Evolutionary conservation across 2,329 filamentous ascomycete species (phyloP).

Genomic region (Botryotinia globosa): DNA sequence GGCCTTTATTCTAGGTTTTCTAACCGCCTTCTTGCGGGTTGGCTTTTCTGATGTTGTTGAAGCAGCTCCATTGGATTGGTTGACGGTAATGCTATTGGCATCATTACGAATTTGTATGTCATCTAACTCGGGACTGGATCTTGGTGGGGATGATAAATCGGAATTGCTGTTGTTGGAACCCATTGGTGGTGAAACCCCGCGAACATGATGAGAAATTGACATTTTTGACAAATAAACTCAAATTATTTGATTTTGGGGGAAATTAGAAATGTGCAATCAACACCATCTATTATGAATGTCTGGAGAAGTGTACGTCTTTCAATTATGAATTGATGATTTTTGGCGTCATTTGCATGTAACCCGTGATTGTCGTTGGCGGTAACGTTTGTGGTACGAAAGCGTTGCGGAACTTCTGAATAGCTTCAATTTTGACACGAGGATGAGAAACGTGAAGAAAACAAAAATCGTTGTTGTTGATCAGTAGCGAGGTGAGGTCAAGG

Average conservation of each 20-base stretch:
- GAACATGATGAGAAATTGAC: constrained; percentile 18
- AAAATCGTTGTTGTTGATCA: constrained; percentile 18
- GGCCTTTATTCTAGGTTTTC: constrained; percentile 58
- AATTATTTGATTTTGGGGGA: background rate
- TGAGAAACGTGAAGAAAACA: too few relatives aligned
- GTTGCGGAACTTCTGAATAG: constrained; percentile 32
- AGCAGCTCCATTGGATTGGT: constrained; percentile 24
- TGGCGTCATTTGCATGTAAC: background rate
- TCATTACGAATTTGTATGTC: constrained; percentile 24
- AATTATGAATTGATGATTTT: background rate
- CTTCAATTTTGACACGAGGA: constrained; percentile 32
- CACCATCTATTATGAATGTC: constrained; percentile 3
- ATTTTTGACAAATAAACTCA: constrained; percentile 1
- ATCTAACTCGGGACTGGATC: constrained; percentile 49
- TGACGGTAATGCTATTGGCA: constrained; percentile 31
- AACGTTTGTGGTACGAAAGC: constrained; percentile 6
- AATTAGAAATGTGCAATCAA: background rate
- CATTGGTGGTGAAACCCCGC: constrained; percentile 19
- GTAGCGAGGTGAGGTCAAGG: constrained; percentile 15
- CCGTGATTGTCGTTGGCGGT: constrained; percentile 19
- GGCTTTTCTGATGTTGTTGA: constrained; percentile 25
- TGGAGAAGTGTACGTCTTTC: too few relatives aligned
- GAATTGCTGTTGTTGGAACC: constrained; percentile 34
- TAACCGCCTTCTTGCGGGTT: constrained; percentile 59
- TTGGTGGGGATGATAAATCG: constrained; percentile 53